These are phyloP conservation scores for Neoconidiobolus thromboides DNA, from an alignment of 371 early-diverging fungal genomes.

Conservation along the genomic window DNA sequence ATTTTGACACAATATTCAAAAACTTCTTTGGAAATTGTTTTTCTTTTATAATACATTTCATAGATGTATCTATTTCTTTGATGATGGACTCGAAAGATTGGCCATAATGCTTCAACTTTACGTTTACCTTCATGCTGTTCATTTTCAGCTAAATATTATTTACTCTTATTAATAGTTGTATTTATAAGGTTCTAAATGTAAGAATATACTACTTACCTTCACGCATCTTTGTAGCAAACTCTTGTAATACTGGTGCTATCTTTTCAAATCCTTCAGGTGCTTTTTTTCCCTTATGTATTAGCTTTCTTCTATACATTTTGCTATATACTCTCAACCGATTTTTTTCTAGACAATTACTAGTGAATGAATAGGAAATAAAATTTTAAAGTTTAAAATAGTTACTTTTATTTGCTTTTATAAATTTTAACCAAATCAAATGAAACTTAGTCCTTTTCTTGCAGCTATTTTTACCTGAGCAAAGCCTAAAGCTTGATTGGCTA, in stretches of 20 bases:
- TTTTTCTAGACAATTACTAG: too few species aligned
- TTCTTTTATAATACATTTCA: slow-evolving; percentile 85
- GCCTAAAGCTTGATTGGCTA: too few species aligned
- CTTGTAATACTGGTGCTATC: slow-evolving; percentile 81
- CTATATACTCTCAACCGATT: too few species aligned
- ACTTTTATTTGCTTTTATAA: too few species aligned
- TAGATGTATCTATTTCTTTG: slow-evolving; percentile 91
- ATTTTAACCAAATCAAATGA: too few species aligned
- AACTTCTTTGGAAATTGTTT: slow-evolving; percentile 77
- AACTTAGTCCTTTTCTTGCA: too few species aligned
- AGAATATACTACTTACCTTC: slow-evolving; percentile 47
- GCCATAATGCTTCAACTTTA: slow-evolving; percentile 84
- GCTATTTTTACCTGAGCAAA: too few species aligned
- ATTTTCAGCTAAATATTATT: slow-evolving; percentile 61
- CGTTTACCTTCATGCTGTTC: slow-evolving; percentile 90
- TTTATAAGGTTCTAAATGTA: not conserved
- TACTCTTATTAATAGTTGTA: not conserved
- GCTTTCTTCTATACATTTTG: too few species aligned
- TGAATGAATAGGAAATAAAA: too few species aligned
- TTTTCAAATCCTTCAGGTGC: slow-evolving; percentile 92
- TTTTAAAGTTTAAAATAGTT: too few species aligned
- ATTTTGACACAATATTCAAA: slow-evolving; percentile 84
- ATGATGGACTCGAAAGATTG: slow-evolving; percentile 92
- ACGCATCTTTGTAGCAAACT: slow-evolving; percentile 85
- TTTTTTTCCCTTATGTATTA: slow-evolving; percentile 19